Base-by-base conservation (phyloP, 768 basidiomycete species). In the Mycena rebaudengoi region DNA sequence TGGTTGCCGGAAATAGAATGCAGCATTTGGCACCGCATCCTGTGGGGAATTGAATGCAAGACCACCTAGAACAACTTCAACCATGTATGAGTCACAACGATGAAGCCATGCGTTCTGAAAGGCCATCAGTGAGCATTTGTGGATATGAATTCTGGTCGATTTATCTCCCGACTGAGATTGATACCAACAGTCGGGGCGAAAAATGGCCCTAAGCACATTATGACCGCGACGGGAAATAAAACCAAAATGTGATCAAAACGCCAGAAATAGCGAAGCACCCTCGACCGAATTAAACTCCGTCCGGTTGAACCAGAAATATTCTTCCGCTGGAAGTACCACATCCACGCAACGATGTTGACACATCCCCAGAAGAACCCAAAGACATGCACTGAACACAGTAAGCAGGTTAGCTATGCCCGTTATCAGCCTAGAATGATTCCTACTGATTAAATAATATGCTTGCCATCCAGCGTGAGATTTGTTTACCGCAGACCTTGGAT, bases 161-260 rank as follows among this genome's bases (percentile, higher is more conserved):
- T 33, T 21, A 45, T 50, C 58, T 29, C 4, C 35, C 54, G 64
- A 3, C 32, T 32, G 3, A 46, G 7, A 13, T 46, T 60, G 0
- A 46, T 14, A 20, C 48, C 57, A 12, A 54, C 20, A 4, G 46
- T 14, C 6, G 64, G 64, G 8, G 56, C 50, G 43, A 65, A 59
- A 39, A 65, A 65, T 16, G 64, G 64, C 1, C 58, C 64, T 3
- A 65, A 44, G 16, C 41, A 40, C 55, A 65, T 29, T 8, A 65
- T 25, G 2, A 65, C 21, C 0, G 64, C 29, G 12, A 60, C 3
- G 13, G 57, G 49, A 16, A 65, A 10, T 3, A 59, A 8, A 23
- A 60, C 6, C 14, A 25, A 14, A 20, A 54, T 20, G 18, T 45
- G 33, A 12, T 3, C 39, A 26, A n/a, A 25, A 7, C 40, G 43